Percentiles rank a stretch among this genome's conserved stretches.
phyloP scores from a whole-genome alignment of 139 green algal species.

The Chlorella vulgaris region DNA sequence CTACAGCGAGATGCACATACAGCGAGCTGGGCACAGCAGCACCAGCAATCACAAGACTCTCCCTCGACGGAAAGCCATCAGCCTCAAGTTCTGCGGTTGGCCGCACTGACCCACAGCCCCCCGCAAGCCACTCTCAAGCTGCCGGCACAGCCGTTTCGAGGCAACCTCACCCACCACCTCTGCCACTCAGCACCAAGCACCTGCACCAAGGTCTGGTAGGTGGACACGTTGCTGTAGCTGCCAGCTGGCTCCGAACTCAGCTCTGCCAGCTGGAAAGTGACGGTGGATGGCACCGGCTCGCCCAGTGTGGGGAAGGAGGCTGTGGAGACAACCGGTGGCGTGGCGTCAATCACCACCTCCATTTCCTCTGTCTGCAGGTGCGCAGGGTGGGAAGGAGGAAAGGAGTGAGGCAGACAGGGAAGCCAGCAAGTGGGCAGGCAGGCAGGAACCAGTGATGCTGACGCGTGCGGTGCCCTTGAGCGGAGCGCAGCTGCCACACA shows the following conservation, averaged over 20 bases:
- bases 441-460: not conserved
- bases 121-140: not conserved
- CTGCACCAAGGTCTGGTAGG: constrained; percentile 21
- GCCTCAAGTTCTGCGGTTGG: too few relatives aligned
- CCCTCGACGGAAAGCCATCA: not conserved
- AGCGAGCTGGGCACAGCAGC: too few relatives aligned
- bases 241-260: not conserved
- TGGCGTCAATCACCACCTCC: constrained; percentile 34
- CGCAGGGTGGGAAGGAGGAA: not conserved
- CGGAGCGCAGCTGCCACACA: not conserved
- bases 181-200: not conserved
- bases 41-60: too few relatives aligned
- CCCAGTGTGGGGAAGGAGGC: not conserved
- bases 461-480: not conserved
- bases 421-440: not conserved
- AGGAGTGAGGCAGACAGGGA: too few relatives aligned
- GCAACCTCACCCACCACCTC: not conserved
- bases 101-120: not conserved
- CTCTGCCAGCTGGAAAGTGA: constrained; percentile 26
- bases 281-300: not conserved
- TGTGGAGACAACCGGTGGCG: constrained; percentile 12
- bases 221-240: not conserved
- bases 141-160: not conserved
- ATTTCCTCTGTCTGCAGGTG: constrained; percentile 1
- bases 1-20: too few relatives aligned